These are phyloP conservation scores for Mallotus nudiflorus DNA, from an alignment of 345 rosid genomes.

Conservation along the genomic window DNA sequence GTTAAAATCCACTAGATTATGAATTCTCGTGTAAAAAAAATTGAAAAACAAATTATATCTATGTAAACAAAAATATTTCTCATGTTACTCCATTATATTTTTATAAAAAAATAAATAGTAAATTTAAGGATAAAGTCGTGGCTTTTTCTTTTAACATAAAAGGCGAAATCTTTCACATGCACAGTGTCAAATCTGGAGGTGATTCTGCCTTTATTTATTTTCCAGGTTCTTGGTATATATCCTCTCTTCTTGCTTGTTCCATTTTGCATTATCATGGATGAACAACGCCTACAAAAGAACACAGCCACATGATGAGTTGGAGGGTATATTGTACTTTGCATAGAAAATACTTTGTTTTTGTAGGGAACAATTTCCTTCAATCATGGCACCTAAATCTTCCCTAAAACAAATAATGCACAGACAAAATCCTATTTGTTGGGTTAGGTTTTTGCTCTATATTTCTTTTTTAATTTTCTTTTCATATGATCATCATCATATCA, in stretches of 20 bases:
- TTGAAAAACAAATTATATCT: no score
- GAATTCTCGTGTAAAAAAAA: no score
- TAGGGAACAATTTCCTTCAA: constrained; percentile 15
- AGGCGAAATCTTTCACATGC: no score
- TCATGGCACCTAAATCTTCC: constrained; percentile 14
- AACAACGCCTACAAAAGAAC: constrained; percentile 16
- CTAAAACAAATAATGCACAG: not conserved
- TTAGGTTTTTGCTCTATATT: not conserved
- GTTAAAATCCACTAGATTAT: no score
- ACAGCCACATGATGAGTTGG: constrained; percentile 15
- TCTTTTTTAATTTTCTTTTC: not conserved
- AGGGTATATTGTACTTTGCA: not conserved
- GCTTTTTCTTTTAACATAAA: no score
- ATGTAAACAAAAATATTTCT: no score
- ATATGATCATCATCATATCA: not conserved
- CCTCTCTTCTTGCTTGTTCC: not conserved
- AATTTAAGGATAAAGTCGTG: no score
- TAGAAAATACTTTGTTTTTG: constrained; percentile 6
- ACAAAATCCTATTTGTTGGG: constrained; percentile 16
- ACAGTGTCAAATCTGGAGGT: not conserved
- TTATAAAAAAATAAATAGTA: no score
- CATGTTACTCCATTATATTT: no score
- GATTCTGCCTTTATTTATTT: not conserved
- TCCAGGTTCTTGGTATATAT: not conserved
- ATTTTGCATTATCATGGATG: not conserved